Evolutionary conservation across 1,139 yeast species (phyloP), one percentile per base, ranked within the genome.

Genomic region (Yamadazyma triangularis): DNA sequence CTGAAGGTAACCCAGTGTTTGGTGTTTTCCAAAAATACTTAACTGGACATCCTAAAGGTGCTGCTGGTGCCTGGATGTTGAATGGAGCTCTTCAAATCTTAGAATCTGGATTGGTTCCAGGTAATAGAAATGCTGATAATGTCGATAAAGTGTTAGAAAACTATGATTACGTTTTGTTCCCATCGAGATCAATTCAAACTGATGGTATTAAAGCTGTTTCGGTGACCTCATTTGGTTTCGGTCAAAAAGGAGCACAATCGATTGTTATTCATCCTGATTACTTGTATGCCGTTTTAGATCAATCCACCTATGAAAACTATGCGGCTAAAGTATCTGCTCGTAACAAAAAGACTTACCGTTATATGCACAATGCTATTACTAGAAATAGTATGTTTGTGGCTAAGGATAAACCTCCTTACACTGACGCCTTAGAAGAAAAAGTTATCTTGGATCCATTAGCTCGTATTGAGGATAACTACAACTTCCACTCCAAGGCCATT

Each of bases 31-130:
- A 91, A 68, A 91, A 91, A 68, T 91, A 77, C 79, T 77, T 91
- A 56, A 91, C 99, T 52, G 99, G 98, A 68, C 99, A 91, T 72
- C 98, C 98, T 54, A 91, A 91, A 83, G 99, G 98, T 77, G 98
- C 98, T 50, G 99, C 99, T 36, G 98, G 97, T 75, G 97, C 99
- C 41, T 91, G 98, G 98, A 91, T 93, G 98, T 72, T 91, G 75
- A 93, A 91, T 64, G 99, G 99, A 66, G 96, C 89, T 40, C 71
- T 91, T 48, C 99, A 91, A 72, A 82, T 89, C 47, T 73, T 91
- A 60, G 83, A 86, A 67, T 62, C 86, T 52, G 98, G 98, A 64
- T 58, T 89, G 52, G 95, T 91, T 50, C 99, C 99, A 47, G 99
- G 99, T 64, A 91, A 91, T 75, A 80, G 96, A 65, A 93, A 93